Base-by-base conservation (phyloP, 306 rosid genomes). In the Myrica gale region DNA sequence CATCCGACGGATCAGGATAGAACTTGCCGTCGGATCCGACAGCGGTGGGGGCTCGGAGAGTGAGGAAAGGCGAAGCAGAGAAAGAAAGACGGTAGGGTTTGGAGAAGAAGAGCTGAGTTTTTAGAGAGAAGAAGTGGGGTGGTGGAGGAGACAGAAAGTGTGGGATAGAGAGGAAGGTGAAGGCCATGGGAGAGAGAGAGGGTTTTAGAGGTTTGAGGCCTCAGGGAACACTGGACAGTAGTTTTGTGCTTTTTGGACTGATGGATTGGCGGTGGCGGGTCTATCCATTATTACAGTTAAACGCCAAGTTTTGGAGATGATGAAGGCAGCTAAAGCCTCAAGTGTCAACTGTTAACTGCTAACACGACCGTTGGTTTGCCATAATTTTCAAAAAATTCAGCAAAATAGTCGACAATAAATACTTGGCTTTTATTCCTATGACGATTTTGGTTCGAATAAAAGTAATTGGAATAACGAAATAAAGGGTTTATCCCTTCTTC, bases 1-100 rank as follows among this genome's bases (percentile, higher is more conserved):
- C 91, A 69, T 92, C 98, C 7, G 87, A 82, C 1, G 97, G 90
- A 85, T 86, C 82, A 4, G 96, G 98, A 79, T 92, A 90, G 90
- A 65, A 92, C 78, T 88, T 92, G 4, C 88, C 92, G 80, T 90
- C 90, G 9, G 87, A 82, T 6, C 92, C 89, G 20, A 85, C 85
- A 13, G 96, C 88, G 44, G 79, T 44, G 23, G 85, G 82, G 39
- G 89, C 60, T 37, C 76, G 83, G 17, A 71, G 76, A 19, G 81
- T 80, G 13, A 37, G 74, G 15, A 58, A 16, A 15, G 81, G 72
- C 54, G 53, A 5, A 7, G 56, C 4, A 69, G 72, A 55, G 26
- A 46, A 63, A 77, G 79, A 76, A 73, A 63, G 68, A 60, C 32
- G 61, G 3, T 69, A 73, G 42, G 69, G 81, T 67, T 68, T 74